These are phyloP conservation scores for Termitomyces sp. DNA, from an alignment of 768 basidiomycete genomes.

Conservation along the genomic window DNA sequence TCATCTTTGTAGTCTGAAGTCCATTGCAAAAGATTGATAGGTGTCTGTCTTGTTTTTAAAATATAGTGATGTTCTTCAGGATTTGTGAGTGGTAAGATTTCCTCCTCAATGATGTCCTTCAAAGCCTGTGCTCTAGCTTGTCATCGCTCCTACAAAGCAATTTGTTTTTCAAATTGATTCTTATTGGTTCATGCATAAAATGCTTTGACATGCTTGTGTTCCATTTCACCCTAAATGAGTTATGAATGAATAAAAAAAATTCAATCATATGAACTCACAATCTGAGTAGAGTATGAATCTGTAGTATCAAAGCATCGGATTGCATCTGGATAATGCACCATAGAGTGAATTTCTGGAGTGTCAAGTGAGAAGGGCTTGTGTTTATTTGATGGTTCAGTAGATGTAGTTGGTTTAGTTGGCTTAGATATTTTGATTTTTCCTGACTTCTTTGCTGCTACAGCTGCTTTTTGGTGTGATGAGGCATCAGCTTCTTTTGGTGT, in stretches of 20 bases:
- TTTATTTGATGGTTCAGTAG: neutral
- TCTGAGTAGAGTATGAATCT: neutral
- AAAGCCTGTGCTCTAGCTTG: slow-evolving; percentile 9
- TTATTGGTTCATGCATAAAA: neutral
- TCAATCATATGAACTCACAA: slow-evolving; percentile 23
- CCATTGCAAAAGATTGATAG: no score
- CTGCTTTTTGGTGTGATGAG: neutral
- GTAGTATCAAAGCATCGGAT: neutral
- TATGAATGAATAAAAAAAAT: neutral
- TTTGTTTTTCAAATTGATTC: slow-evolving; percentile 5
- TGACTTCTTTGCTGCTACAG: neutral
- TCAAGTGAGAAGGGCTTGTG: slow-evolving; percentile 21
- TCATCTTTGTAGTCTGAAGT: neutral
- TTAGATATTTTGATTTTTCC: neutral
- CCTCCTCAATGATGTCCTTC: neutral
- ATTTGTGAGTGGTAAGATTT: neutral
- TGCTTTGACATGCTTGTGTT: slow-evolving; percentile 13
- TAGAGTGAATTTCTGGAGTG: slow-evolving; percentile 30
- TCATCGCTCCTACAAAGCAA: slow-evolving; percentile 13
- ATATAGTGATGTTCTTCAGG: neutral
- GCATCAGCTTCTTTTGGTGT: neutral
- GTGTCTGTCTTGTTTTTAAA: no score
- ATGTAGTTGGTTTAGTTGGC: neutral
- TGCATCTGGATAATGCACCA: neutral
- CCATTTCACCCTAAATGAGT: neutral